Percentiles rank a stretch among this genome's conserved stretches.
phyloP scores from a whole-genome alignment of 2,329 filamentous ascomycete species.

The Aspergillus sojae region DNA sequence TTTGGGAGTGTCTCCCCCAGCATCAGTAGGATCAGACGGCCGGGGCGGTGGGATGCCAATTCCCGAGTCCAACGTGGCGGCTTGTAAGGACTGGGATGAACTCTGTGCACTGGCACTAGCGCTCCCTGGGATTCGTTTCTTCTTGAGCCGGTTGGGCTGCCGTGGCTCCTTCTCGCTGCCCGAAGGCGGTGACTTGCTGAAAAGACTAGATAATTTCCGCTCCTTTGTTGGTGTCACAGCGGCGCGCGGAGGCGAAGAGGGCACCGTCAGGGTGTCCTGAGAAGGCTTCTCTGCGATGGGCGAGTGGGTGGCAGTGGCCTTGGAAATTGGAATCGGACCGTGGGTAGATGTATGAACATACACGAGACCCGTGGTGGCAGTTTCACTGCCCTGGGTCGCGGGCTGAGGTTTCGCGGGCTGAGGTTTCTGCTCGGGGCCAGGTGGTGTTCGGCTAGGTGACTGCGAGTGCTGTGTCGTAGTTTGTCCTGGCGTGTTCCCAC shows the following conservation, averaged over 20 bases:
- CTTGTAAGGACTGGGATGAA: constrained; percentile 75
- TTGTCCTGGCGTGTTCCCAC: constrained; percentile 47
- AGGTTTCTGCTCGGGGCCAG: constrained; percentile 22
- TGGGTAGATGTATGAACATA: constrained; percentile 38
- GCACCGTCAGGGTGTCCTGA: constrained; percentile 51
- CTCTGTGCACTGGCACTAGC: constrained; percentile 87
- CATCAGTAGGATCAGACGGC: constrained; percentile 32
- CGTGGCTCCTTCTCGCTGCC: constrained; percentile 63
- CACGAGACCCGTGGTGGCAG: constrained; percentile 19
- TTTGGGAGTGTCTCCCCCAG: constrained; percentile 38
- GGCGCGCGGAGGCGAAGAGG: constrained; percentile 40
- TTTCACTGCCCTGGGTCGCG: too few species aligned
- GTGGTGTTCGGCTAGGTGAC: constrained; percentile 33
- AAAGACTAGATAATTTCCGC: constrained; percentile 68
- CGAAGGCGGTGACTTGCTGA: constrained; percentile 67
- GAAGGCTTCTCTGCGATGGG: background rate
- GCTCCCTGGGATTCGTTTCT: constrained; percentile 77
- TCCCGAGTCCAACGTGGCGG: constrained; percentile 45
- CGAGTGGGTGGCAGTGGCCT: constrained; percentile 8
- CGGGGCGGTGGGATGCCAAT: constrained; percentile 31
- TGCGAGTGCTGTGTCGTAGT: constrained; percentile 34
- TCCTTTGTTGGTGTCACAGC: constrained; percentile 64
- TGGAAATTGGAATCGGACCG: constrained; percentile 33
- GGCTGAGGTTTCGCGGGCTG: background rate
- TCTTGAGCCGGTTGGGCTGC: constrained; percentile 87